Evolutionary conservation across 2,329 filamentous ascomycete species (phyloP).

Genomic region (Colletotrichum tamarilloi): DNA sequence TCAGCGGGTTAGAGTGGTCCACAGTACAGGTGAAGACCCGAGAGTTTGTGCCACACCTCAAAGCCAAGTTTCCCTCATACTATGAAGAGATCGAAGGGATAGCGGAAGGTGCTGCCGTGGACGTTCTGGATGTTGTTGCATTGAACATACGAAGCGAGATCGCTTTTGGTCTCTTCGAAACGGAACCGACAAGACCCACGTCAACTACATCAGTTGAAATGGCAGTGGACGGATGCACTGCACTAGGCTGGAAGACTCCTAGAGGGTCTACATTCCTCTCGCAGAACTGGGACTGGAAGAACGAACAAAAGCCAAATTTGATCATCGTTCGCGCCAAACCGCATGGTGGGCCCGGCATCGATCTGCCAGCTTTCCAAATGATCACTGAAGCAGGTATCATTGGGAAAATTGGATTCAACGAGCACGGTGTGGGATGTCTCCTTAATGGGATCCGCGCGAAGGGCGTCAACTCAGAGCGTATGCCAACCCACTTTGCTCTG

Average conservation of each 20-base stretch:
- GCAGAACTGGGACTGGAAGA: neutral
- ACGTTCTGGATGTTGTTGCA: neutral
- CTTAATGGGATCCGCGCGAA: neutral
- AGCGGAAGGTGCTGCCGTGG: neutral
- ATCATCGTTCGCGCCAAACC: neutral
- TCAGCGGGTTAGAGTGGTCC: neutral
- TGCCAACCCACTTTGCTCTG: neutral
- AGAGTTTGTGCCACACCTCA: neutral
- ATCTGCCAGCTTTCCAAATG: constrained; percentile 60
- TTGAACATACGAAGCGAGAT: neutral
- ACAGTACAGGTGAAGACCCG: neutral
- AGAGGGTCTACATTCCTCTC: neutral
- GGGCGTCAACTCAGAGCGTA: neutral
- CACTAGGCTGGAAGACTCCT: neutral
- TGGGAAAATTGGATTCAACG: constrained; percentile 75
- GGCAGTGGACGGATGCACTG: neutral
- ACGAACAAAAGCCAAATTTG: neutral
- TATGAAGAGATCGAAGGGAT: neutral
- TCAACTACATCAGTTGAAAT: neutral
- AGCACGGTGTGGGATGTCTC: constrained; percentile 59
- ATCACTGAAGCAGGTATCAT: constrained; percentile 71
- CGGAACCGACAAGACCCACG: neutral
- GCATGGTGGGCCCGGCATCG: neutral
- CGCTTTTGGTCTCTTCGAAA: neutral
- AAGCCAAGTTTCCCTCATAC: neutral